These are phyloP conservation scores for Phytophthora sansomeana DNA, from an alignment of 352 stramenopile genomes.

Conservation along the genomic window DNA sequence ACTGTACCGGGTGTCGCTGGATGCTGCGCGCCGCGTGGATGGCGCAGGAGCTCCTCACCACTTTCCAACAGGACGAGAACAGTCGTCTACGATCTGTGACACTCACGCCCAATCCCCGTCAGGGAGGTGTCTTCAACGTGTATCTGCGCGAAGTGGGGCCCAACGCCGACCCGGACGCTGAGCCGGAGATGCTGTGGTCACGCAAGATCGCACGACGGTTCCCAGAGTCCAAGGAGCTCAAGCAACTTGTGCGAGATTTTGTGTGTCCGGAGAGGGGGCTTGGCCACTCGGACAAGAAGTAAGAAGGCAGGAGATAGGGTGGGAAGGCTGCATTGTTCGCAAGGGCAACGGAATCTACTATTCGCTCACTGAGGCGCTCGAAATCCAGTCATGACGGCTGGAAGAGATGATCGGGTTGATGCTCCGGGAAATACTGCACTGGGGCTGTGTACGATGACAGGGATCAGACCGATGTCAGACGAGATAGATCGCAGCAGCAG, in stretches of 20 bases:
- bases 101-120: conserved; percentile 65
- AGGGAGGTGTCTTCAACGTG: conserved; percentile 76
- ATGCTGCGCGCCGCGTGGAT: conserved; percentile 91
- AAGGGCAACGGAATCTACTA: background rate
- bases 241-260: conserved; percentile 92
- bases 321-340: background rate
- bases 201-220: conserved; percentile 84
- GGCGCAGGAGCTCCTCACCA: conserved; percentile 93
- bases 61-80: conserved; percentile 84
- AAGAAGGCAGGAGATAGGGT: conserved; percentile 16
- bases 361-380: conserved; percentile 28
- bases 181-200: conserved; percentile 87
- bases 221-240: conserved; percentile 93
- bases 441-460: conserved; percentile 20
- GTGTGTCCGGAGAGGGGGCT: conserved; percentile 86
- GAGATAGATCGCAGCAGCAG: background rate
- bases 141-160: conserved; percentile 53
- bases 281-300: conserved; percentile 87
- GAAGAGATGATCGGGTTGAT: conserved; percentile 30
- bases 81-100: conserved; percentile 63
- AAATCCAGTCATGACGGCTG: conserved; percentile 30
- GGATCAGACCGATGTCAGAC: too few relatives aligned
- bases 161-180: conserved; percentile 38
- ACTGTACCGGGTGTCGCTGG: conserved; percentile 93
- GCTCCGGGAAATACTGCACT: conserved; percentile 44